Base-by-base conservation (phyloP, 768 basidiomycete genomes). In the Lactarius akahatsu region DNA sequence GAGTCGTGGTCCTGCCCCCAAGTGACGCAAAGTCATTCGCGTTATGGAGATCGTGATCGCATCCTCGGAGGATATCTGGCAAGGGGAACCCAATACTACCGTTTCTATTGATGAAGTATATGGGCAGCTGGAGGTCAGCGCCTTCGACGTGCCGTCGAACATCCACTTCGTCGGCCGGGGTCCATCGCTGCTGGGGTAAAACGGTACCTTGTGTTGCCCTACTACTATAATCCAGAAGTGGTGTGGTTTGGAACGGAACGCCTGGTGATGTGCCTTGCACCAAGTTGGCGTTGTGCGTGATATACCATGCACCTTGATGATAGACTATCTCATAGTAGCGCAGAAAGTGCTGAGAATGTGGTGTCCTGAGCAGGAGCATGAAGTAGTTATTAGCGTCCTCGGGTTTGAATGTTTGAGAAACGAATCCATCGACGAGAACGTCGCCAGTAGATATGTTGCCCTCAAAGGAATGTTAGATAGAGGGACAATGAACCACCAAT, bases 101-200 rank as follows among this genome's bases (percentile, higher is more conserved):
- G 0, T 36, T 43, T 3, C 16, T 34, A 3, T 59, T 63, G 6
- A 67, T 20, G 10, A 67, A 67, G 54, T 56, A 67, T 0, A 63
- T 10, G 1, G 66, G 66, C 7, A 63, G 50, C n/a, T 56, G 58
- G 23, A 67, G 62, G 9, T 3, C 6, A 41, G 66, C 58, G 9
- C 5, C 13, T 47, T 16, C 7, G 10, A 67, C 62, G n/a, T 59
- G 26, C 13, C 66, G 66, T 15, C 50, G 66, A 10, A 59, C 8
- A 41, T 63, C 66, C 20, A 59, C 58, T 7, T 56, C 52, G 16
- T 67, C 52, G 5, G 32, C n/a, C 6, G 66, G 66, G 2, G n/a
- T 13, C 66, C 66, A 67, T 60, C 66, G 66, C 10, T 5, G 5
- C 8, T 67, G 66, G 10, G 57, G 66, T 11, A 67, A 52, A 2